Base-by-base conservation (phyloP, 352 stramenopile species). In the Hyaloperonospora brassicae region DNA sequence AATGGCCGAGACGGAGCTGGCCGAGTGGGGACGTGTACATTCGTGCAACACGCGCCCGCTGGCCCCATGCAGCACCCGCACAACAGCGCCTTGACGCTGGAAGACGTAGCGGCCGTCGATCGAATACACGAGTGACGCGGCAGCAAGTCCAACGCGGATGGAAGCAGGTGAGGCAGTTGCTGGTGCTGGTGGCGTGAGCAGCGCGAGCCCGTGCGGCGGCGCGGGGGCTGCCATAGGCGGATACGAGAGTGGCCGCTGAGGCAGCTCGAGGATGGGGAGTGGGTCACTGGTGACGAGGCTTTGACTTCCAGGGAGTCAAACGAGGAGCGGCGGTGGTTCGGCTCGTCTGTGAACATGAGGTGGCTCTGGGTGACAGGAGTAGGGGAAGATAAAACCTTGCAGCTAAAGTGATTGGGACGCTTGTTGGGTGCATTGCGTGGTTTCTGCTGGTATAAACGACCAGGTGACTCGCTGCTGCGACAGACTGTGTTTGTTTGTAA, bases 1-100 rank as follows among this genome's bases (percentile, higher is more conserved):
- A 3, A 93, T 34, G 22, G 76, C 68, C 3, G 59, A 66, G n/a
- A 86, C 62, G 0, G 72, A 48, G 31, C 66, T 66, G 5, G 58
- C 43, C 22, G 25, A 57, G 38, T 17, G 52, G 2, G 30, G 46
- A 45, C 76, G 79, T 7, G 79, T 64, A 45, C 77, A 88, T 57
- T 89, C 75, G 60, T 93, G 76, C 55, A 91, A 62, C 27, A 89
- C 61, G 41, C 86, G 76, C 6, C 83, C 83, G 55, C 76, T 93
- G 55, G 74, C 73, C 47, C 75, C 70, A 61, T 86, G 76, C 30
- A 86, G 65, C 39, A 91, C 79, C 45, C 76, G 77, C 10, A 93
- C 60, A 43, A 83, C 72, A 56, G 88, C 72, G n/a, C 70, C 73
- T 31, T 89, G 76, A 49, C 76, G 75, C 66, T 90, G 76, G 68